Evolutionary conservation across 208 protist genomes (phyloP), one percentile per base, ranked within the genome.

Genomic region (Acanthamoeba polyphaga): DNA sequence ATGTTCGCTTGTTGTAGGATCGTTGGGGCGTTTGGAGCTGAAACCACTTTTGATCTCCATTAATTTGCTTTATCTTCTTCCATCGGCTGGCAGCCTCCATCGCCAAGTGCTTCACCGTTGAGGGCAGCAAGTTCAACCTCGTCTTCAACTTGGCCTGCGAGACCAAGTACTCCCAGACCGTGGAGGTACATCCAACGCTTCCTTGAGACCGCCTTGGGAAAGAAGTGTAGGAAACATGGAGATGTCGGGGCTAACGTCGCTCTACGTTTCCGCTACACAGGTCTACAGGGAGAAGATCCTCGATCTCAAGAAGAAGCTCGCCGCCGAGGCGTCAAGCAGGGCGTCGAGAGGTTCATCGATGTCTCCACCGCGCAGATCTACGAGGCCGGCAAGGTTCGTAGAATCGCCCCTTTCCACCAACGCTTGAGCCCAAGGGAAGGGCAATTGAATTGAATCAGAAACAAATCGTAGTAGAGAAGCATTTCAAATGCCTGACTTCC

Each of bases 311-410:
- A 90, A 96, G 8, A 98, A 98, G 51, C 97, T 96, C 85, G 98
- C 98, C 0, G 93, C 91, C 27, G 97, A 96, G 55, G 98, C 98
- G 95, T 95, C 49, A 95, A 97, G 82, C 43, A 85, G 62, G 96
- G 96, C 46, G 96, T 98, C 70, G 95, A 98, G 66, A 95, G 96
- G 49, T 99, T 98, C 95, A 96, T 99, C 46, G 97, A 99, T 85
- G 95, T 99, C 10, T 98, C 97, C 32, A 98, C 98, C 17, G 98
- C 98, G 46, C 98, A 99, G 95, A 97, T 99, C 2, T 99, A 99
- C 91, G 97, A 97, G 22, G 55, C 95, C 27, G 96, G 91, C 49
- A 96, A 97, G 95, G 96, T 97, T 29, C 55, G 55, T 17, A 55
- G 27, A 93, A 89, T 87, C 15, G 51, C n/a, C 51, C 12, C 70